Base-by-base conservation (phyloP, 345 rosid genomes). In the Populus euphratica region DNA sequence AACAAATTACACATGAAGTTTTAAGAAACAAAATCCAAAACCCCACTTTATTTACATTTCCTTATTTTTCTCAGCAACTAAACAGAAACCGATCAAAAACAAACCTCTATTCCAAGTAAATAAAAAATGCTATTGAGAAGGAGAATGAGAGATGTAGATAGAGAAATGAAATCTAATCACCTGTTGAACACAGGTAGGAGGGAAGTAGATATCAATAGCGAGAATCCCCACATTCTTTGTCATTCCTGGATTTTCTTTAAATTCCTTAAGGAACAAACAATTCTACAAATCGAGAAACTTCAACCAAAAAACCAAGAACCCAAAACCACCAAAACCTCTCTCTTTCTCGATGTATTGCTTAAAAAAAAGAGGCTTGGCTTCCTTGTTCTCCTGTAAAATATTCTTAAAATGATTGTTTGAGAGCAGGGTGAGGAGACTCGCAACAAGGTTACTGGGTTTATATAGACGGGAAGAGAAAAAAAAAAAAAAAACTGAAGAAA, bases 221-320 rank as follows among this genome's bases (percentile, higher is more conserved):
- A 96, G 86, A 81, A 96, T 90, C 74, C 99, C 99, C 39, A 96
- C 99, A 89, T 96, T 94, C 92, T 90, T 90, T 72, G 96, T 90
- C 99, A 96, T 96, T 75, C 62, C 35, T 44, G 56, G 41, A 25
- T 50, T 44, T 5, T 35, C 29, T 18, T 64, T 21, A 2, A 49
- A 63, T 29, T 36, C 14, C 66, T 73, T 7, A 5, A 21, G 18
- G 69, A 65, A 18, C 72, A 39, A 68, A 38, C 29, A 31, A 21
- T 11, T n/a, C 23, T 23, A 59, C 23, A 65, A 63, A 16, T 14
- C 47, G 8, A 66, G 17, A 36, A 72, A 61, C 39, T 38, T 27
- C n/a, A 70, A 47, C 21, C 8, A 2, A 41, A 33, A 72, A 17
- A 11, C 6, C 10, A 27, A 39, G 21, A 50, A 11, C 18, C 8